These are phyloP conservation scores for Handroanthus guayacan DNA, from an alignment of 257 asterid species.

Conservation along the genomic window DNA sequence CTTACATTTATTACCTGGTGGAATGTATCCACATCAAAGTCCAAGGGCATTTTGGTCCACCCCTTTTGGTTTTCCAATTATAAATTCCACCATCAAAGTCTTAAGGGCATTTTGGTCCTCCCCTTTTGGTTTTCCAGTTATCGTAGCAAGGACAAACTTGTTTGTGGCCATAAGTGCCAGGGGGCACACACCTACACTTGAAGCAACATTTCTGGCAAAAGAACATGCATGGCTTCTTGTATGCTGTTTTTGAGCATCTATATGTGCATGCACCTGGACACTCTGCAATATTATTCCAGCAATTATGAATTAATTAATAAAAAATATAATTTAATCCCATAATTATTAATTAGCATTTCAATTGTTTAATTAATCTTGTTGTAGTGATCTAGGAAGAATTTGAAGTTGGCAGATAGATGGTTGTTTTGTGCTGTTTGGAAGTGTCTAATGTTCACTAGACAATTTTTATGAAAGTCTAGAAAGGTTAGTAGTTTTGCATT, in stretches of 20 bases:
- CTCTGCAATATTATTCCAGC: slow-evolving; percentile 4
- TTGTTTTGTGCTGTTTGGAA: slow-evolving; percentile 22
- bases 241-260: slow-evolving; percentile 38
- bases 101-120: slow-evolving; percentile 46
- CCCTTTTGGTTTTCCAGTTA: slow-evolving; percentile 45
- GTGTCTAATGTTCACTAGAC: slow-evolving; percentile 30
- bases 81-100: too few species aligned
- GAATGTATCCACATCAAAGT: too few species aligned
- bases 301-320: neutral
- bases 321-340: neutral
- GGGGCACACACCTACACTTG: slow-evolving; percentile 50
- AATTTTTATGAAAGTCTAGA: neutral
- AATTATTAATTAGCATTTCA: neutral
- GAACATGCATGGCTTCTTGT: slow-evolving; percentile 49
- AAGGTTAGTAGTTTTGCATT: neutral
- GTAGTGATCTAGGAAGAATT: neutral
- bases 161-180: slow-evolving; percentile 39
- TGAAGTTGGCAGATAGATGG: slow-evolving; percentile 7
- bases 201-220: slow-evolving; percentile 50
- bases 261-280: slow-evolving; percentile 47
- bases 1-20: too few species aligned
- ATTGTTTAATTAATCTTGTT: neutral
- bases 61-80: slow-evolving; percentile 45
- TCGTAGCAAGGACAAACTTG: slow-evolving; percentile 43
- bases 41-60: slow-evolving; percentile 43